A percentile compares a stretch with the other conserved stretches of the same genome.
Conservation (phyloP, 2,329 filamentous ascomycete genomes). For the Conoideocrella luteorostrata region DNA sequence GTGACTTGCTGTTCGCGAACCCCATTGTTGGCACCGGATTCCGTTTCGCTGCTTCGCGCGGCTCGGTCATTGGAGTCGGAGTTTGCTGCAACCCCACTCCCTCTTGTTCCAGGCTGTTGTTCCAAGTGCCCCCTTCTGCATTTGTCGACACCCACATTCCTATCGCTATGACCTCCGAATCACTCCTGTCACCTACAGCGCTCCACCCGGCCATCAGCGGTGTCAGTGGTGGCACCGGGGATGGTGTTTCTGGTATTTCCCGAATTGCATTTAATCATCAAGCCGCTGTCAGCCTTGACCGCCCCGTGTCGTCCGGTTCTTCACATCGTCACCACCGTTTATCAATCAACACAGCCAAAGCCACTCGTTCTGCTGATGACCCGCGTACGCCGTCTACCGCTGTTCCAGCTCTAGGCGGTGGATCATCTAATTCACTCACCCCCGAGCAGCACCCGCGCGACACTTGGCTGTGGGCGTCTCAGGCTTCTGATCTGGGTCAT, state of each 20-base stretch:
- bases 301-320: conserved; percentile 14
- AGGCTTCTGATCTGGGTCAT: conserved; percentile 21
- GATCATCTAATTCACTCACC: conserved; percentile 9
- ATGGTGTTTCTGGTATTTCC: too few species aligned
- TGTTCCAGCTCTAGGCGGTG: conserved; percentile 20
- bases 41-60: conserved; percentile 15
- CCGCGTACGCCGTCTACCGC: conserved; percentile 16
- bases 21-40: conserved; percentile 11
- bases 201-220: conserved; percentile 44
- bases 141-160: neutral
- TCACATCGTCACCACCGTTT: conserved; percentile 13
- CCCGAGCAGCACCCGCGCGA: neutral
- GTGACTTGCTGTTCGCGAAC: neutral
- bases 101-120: neutral
- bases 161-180: conserved; percentile 24
- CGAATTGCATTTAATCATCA: conserved; percentile 8
- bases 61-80: conserved; percentile 21
- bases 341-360: conserved; percentile 16
- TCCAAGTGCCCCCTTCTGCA: neutral
- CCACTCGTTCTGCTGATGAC: conserved; percentile 13
- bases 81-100: conserved; percentile 9
- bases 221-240: conserved; percentile 15
- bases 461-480: conserved; percentile 5
- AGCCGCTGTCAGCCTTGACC: conserved; percentile 10
- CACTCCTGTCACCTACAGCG: conserved; percentile 38